Evolutionary conservation across 176 grass and related monocot species (phyloP), one percentile per base, ranked within the genome.

Genomic region (Echinochloa phyllopogon): DNA sequence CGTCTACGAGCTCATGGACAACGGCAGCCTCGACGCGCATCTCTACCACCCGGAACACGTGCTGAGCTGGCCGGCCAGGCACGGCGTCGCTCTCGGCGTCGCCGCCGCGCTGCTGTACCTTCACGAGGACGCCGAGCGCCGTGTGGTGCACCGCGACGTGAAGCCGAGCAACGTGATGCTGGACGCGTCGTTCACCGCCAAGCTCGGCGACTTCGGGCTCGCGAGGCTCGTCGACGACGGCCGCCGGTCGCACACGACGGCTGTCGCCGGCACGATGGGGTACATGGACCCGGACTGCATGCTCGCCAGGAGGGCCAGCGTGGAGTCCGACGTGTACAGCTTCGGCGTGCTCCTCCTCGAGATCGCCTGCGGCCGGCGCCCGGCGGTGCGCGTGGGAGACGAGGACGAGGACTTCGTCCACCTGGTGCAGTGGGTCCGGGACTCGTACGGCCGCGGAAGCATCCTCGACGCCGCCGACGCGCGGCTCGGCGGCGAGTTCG

Each of bases 331-430:
- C 14, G 55, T 87, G 9, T 92, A 87, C 68, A 83, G 88, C 84
- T 90, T 93, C 24, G 81, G 91, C 2, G 81, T 90, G 17, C 62
- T 93, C 17, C 81, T 88, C 1, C 69, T 90, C 20, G 91, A 90
- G 77, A 5, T 86, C 21, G 39, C 65, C 0, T 82, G 77, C 6
- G 90, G 83, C 0, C 10, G 59, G 38, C 14, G 67, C 0, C 90
- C 83, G 0, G 61, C 70, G 3, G 39, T 79, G 37, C 2, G 0
- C 4, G 2, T 21, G 2, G 4, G 9, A 0, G 14, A 11, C 0
- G 49, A 58, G 0, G 77, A 6, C 0, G 83, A 24, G 5, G 15
- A 39, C 52, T 8, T 29, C 0, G 24, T 79, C 8, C 87, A 68
- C 57, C 69, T 89, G 0, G 48, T 64, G 23, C 67, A 80, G 15